A percentile compares a stretch with the other conserved stretches of the same genome.
These are phyloP conservation scores for Sarocladium strictum DNA, from an alignment of 2,329 filamentous ascomycete species.

Conservation along the genomic window DNA sequence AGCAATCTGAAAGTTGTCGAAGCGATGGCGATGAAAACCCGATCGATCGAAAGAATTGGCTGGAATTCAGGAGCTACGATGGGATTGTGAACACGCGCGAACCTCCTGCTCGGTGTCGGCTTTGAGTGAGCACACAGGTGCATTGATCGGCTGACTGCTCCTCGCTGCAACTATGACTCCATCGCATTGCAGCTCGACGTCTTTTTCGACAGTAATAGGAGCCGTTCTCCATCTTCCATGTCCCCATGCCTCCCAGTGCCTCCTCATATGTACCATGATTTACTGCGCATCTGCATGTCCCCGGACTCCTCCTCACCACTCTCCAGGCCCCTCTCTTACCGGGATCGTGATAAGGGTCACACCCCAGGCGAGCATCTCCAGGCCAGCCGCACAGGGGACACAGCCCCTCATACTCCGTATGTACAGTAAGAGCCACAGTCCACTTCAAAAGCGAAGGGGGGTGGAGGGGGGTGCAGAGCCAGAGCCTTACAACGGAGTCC, in stretches of 20 bases:
- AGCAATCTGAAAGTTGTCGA: neutral
- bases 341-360: neutral
- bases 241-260: neutral
- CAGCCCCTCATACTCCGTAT: neutral
- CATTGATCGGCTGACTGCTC: neutral
- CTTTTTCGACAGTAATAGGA: neutral
- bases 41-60: neutral
- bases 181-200: too few species aligned
- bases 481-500: neutral
- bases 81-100: neutral
- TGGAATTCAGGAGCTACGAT: neutral
- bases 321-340: neutral
- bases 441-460: neutral
- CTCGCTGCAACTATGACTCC: too few species aligned
- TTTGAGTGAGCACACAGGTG: neutral
- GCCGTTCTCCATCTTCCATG: neutral
- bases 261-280: neutral
- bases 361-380: neutral
- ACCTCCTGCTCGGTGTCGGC: neutral
- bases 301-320: neutral
- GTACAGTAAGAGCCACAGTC: neutral
- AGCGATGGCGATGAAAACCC: neutral
- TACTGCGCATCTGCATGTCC: neutral
- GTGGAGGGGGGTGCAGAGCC: neutral
- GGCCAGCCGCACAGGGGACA: too few species aligned